A percentile compares a stretch with the other conserved stretches of the same genome.
Conservation (phyloP, 108 stramenopile genomes). For the Cyclotella choctawhatcheeana region DNA sequence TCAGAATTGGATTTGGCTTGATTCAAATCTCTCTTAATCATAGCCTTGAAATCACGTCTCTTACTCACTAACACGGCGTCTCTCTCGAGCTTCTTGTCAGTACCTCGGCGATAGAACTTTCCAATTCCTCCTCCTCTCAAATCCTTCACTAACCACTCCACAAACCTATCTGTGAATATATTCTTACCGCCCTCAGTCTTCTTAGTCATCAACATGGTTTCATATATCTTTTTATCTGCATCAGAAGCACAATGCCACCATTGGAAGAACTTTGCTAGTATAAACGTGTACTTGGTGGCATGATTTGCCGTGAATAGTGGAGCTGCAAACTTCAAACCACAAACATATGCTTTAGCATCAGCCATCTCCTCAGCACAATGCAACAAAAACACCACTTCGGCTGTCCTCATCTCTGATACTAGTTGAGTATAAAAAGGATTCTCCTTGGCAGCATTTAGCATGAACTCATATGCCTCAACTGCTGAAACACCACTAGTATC, state of each 20-base stretch:
- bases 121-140: not conserved
- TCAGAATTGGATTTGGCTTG: not conserved
- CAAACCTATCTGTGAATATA: not conserved
- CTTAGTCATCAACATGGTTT: not conserved
- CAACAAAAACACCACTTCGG: not conserved
- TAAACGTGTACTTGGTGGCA: slow-evolving; percentile 1
- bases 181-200: not conserved
- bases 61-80: not conserved
- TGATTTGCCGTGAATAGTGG: slow-evolving; percentile 6
- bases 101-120: not conserved
- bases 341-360: not conserved
- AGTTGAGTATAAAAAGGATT: not conserved
- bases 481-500: not conserved
- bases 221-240: not conserved
- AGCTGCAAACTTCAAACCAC: not conserved
- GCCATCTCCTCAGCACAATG: not conserved
- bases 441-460: not conserved
- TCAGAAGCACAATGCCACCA: slow-evolving; percentile 10
- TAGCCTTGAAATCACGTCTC: not conserved
- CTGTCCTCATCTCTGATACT: not conserved
- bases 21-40: not conserved
- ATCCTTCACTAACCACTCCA: not conserved
- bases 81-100: not conserved
- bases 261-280: not conserved
- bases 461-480: not conserved